Percentiles rank a stretch among this genome's conserved stretches.
Conservation (phyloP, 2,329 filamentous ascomycete species). For the Cladobotryum protrusum region DNA sequence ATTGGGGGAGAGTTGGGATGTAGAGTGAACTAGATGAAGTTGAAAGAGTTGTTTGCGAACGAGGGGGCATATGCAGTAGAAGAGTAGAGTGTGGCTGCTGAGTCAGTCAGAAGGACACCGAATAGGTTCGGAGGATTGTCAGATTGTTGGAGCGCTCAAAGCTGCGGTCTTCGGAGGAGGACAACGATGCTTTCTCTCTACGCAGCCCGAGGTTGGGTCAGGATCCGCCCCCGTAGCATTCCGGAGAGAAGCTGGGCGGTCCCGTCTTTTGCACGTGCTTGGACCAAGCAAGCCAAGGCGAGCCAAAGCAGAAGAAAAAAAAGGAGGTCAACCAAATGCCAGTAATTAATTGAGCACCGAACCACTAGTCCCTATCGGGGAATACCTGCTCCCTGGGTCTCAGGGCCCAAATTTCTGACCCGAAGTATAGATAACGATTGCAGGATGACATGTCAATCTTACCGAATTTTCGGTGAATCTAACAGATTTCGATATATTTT, state of each 20-base stretch:
- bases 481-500: no score
- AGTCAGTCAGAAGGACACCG: background rate
- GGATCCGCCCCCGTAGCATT: background rate
- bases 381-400: no score
- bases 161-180: no score
- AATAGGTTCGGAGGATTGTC: background rate
- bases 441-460: no score
- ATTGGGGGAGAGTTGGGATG: background rate
- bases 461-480: no score
- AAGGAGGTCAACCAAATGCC: no score
- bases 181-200: no score
- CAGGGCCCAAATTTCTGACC: no score
- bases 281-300: background rate
- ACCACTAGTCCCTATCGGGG: no score
- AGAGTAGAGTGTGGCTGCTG: background rate
- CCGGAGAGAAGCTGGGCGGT: background rate
- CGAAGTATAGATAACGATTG: no score
- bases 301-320: background rate
- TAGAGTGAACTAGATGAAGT: background rate
- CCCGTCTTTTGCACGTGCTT: background rate
- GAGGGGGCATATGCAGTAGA: background rate
- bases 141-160: no score
- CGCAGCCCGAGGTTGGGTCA: background rate
- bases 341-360: no score
- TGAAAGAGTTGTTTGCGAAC: background rate